A percentile compares a stretch with the other conserved stretches of the same genome.
phyloP scores from a whole-genome alignment of 768 basidiomycete genomes.

The Tylopilus balloui region DNA sequence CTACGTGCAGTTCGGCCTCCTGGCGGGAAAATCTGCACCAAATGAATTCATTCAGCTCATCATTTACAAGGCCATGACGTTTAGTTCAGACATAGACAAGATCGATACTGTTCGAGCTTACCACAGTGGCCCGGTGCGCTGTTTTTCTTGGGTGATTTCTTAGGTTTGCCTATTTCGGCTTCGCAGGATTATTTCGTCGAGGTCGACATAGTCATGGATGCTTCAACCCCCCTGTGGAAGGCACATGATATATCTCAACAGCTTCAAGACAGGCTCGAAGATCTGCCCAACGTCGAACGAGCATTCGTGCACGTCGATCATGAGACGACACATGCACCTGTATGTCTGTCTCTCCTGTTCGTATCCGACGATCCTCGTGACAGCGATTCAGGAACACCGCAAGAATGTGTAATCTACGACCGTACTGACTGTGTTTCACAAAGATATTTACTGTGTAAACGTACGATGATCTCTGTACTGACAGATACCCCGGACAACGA shows the following conservation, averaged over 20 bases:
- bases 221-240: conserved; percentile 82
- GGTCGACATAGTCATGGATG: conserved; percentile 90
- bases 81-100: conserved; percentile 78
- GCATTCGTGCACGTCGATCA: conserved; percentile 96
- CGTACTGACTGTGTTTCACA: background rate
- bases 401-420: conserved; percentile 25
- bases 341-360: conserved; percentile 25
- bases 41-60: conserved; percentile 87
- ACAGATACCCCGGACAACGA: background rate
- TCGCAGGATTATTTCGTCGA: conserved; percentile 86
- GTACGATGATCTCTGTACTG: background rate
- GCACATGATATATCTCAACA: conserved; percentile 84
- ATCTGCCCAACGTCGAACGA: conserved; percentile 82
- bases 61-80: conserved; percentile 87
- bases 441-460: background rate
- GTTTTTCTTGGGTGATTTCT: background rate
- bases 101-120: conserved; percentile 93
- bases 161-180: background rate
- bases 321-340: conserved; percentile 78
- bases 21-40: conserved; percentile 91
- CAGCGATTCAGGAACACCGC: conserved; percentile 39
- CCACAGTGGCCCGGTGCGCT: conserved; percentile 73
- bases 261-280: conserved; percentile 85
- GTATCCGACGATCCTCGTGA: background rate
- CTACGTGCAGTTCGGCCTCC: conserved; percentile 74